phyloP scores from a whole-genome alignment of 805 yeast genomes.

The Nakazawaea ambrosiae region DNA sequence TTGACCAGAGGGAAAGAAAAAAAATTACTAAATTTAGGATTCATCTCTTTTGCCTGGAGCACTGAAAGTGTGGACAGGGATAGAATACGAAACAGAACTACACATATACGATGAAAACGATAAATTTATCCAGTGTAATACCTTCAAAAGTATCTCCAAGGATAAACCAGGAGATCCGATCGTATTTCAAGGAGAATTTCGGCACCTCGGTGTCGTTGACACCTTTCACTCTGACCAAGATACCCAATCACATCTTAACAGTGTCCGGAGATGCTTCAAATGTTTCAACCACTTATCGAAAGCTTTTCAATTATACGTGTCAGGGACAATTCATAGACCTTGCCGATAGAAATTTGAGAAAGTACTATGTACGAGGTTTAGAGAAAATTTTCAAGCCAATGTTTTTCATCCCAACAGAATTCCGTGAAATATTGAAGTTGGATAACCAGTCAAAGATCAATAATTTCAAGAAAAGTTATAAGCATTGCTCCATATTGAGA shows the following conservation, averaged over 20 bases:
- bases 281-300: neutral
- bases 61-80: too few species aligned
- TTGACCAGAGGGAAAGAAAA: too few species aligned
- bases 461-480: neutral
- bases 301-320: neutral
- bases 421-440: neutral
- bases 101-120: neutral
- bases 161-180: neutral
- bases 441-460: neutral
- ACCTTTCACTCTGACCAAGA: neutral
- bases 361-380: conserved; percentile 1
- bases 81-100: too few species aligned
- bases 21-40: too few species aligned
- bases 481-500: neutral
- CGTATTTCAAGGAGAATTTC: neutral
- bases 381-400: conserved; percentile 6
- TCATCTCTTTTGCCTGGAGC: too few species aligned
- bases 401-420: conserved; percentile 1
- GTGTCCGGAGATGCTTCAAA: neutral
- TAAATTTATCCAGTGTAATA: neutral
- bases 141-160: neutral
- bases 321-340: conserved; percentile 3
- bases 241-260: neutral
- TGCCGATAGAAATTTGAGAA: neutral
- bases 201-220: neutral